Percentiles rank a stretch among this genome's conserved stretches.
Conservation (phyloP, 1,284 basidiomycete genomes). For the Dichomitus squalens region DNA sequence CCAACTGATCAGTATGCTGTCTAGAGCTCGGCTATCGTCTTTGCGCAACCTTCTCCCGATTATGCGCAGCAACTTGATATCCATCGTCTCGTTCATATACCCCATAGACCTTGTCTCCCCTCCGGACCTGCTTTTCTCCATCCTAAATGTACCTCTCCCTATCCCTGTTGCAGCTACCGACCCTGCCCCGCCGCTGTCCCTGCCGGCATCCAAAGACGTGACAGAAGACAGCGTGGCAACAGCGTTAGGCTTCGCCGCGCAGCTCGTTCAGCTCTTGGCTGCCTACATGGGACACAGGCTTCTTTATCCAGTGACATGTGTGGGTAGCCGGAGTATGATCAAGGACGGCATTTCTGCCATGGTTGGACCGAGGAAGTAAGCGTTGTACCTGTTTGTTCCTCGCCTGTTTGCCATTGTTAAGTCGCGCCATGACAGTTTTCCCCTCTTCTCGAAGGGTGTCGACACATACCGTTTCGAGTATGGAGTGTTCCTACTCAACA, state of each 20-base stretch:
- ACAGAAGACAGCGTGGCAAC: slow-evolving; percentile 86
- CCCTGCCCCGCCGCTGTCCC: slow-evolving; percentile 80
- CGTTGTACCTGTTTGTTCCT: slow-evolving; percentile 16
- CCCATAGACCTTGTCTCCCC: slow-evolving; percentile 86
- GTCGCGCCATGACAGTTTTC: slow-evolving; percentile 66
- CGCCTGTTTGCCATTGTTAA: slow-evolving; percentile 16
- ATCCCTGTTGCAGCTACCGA: slow-evolving; percentile 78
- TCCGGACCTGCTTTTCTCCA: slow-evolving; percentile 82
- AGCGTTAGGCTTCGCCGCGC: slow-evolving; percentile 86
- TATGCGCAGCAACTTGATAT: slow-evolving; percentile 69
- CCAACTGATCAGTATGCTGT: slow-evolving; percentile 1
- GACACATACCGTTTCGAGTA: slow-evolving; percentile 98
- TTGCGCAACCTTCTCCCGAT: slow-evolving; percentile 54
- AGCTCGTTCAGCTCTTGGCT: slow-evolving; percentile 80
- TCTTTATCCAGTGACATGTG: slow-evolving; percentile 87
- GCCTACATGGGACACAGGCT: slow-evolving; percentile 79
- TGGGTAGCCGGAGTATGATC: slow-evolving; percentile 87
- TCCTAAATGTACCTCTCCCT: slow-evolving; percentile 82
- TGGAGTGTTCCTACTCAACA: slow-evolving; percentile 95
- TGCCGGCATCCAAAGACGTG: slow-evolving; percentile 68
- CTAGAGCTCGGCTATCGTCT: slow-evolving; percentile 47
- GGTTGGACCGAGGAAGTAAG: slow-evolving; percentile 90
- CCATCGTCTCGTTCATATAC: slow-evolving; percentile 80
- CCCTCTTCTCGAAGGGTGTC: slow-evolving; percentile 91
- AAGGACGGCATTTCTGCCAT: slow-evolving; percentile 91